These are phyloP conservation scores for Lentinula raphanica DNA, from an alignment of 768 basidiomycete species.

Conservation along the genomic window DNA sequence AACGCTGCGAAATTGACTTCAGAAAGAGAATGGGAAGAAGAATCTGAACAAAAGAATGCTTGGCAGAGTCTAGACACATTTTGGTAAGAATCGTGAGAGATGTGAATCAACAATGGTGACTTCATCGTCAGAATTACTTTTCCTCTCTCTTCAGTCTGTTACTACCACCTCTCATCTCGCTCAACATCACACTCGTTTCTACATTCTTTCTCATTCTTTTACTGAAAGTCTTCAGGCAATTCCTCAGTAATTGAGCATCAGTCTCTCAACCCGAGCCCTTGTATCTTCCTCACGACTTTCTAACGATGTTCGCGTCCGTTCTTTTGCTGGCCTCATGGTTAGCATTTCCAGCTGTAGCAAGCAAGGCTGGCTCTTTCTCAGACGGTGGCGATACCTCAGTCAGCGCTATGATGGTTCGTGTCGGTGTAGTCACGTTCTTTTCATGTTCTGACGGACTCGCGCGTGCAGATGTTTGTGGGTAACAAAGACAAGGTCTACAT, in stretches of 20 bases:
- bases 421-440: constrained; percentile 10
- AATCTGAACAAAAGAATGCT: no score
- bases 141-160: background rate
- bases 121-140: background rate
- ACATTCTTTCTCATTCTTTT: background rate
- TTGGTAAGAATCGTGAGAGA: no score
- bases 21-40: no score
- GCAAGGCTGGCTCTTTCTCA: constrained; percentile 37
- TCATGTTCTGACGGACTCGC: background rate
- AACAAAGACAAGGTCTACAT: constrained; percentile 81
- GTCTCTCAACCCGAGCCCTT: background rate
- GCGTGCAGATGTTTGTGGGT: constrained; percentile 71
- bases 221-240: background rate
- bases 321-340: constrained; percentile 43
- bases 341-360: constrained; percentile 29
- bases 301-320: constrained; percentile 24
- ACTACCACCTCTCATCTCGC: background rate
- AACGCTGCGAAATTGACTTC: no score
- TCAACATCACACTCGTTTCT: background rate
- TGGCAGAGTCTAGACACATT: no score
- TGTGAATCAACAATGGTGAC: background rate
- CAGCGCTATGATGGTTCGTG: constrained; percentile 48
- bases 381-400: constrained; percentile 42
- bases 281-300: background rate
- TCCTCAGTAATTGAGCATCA: background rate